Evolutionary conservation across 208 protist genomes (phyloP), one percentile per base, ranked within the genome.

Genomic region (Trypanosoma scelopori): DNA sequence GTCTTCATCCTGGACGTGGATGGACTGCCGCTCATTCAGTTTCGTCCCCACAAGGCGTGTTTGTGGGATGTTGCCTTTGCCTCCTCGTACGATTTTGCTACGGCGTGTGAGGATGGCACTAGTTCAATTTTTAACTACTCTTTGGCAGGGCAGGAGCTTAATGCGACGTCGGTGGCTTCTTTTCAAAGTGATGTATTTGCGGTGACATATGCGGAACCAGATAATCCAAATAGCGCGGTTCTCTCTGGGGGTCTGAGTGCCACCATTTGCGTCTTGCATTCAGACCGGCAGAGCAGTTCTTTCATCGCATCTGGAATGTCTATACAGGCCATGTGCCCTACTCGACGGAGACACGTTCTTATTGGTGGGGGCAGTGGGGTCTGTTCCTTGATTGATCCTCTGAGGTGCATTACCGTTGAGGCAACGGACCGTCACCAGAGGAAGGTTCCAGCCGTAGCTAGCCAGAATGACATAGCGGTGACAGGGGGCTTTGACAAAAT

Each of bases 151-250:
- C 85, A 91, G 55, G 85, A 93, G 43, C 73, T 95, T 35, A 79
- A 71, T 3, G 85, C 89, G 12, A 89, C 85, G 13, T 95, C 89
- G 1, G 86, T 93, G 13, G 84, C 86, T 1, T 91, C 85, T 22
- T 92, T 95, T 70, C 89, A 95, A 55, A 88, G 80, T 69, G 89
- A 95, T 72, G 89, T 93, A 12, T 95, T 95, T 48, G 86, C 89
- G 41, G 89, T 95, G 45, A 91, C 86, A 11, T 95, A 95, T 65
- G 79, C 81, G 1, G 78, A 89, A 57, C 58, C 66, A 18, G 79
- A 69, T 37, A 86, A 95, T 62, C 74, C 86, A 32, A 85, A 48
- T 71, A 93, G 86, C 60, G 77, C 82, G 5, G 89, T 95, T 63
- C 71, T 95, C 4, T 95, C 89, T 22, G 89, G 89, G 28, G 89